A percentile compares a stretch with the other conserved stretches of the same genome.
These are phyloP conservation scores for Chalara sp. DNA, from an alignment of 2,329 filamentous ascomycete species.

Conservation along the genomic window DNA sequence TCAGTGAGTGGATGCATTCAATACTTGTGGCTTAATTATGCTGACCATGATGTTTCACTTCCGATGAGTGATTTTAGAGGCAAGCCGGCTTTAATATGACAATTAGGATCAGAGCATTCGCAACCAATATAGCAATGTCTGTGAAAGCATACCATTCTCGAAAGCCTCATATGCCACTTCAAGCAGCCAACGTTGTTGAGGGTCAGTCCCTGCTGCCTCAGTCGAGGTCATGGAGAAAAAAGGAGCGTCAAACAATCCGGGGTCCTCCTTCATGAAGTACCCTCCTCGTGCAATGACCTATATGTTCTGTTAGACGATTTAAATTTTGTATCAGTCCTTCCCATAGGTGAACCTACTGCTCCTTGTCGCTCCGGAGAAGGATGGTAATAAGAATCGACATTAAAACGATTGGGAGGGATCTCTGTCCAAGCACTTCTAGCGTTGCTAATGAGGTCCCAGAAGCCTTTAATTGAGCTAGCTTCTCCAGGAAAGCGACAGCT, in stretches of 20 bases:
- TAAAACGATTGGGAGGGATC: too few relatives aligned
- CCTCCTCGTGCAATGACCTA: neutral
- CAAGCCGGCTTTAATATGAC: constrained; percentile 2
- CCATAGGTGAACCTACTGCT: neutral
- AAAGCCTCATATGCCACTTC: constrained; percentile 14
- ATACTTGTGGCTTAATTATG: too few relatives aligned
- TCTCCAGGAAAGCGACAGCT: neutral
- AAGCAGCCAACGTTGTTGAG: constrained; percentile 14
- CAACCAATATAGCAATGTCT: too few relatives aligned
- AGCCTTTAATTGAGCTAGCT: neutral
- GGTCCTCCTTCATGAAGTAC: neutral
- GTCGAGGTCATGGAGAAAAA: neutral
- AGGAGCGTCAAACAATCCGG: neutral
- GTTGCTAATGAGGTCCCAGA: neutral
- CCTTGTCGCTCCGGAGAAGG: neutral
- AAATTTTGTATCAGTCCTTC: neutral
- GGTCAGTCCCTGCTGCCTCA: constrained; percentile 20
- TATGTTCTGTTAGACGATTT: neutral
- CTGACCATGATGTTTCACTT: constrained; percentile 1
- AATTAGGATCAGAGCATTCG: too few relatives aligned
- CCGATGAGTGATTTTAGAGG: constrained; percentile 5
- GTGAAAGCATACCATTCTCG: neutral
- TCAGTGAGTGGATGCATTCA: too few relatives aligned
- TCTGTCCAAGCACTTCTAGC: neutral
- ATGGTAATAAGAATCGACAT: too few relatives aligned